Percentiles rank a stretch among this genome's conserved stretches.
Conservation (phyloP, 441 rosid genomes). For the Kokia cookei region DNA sequence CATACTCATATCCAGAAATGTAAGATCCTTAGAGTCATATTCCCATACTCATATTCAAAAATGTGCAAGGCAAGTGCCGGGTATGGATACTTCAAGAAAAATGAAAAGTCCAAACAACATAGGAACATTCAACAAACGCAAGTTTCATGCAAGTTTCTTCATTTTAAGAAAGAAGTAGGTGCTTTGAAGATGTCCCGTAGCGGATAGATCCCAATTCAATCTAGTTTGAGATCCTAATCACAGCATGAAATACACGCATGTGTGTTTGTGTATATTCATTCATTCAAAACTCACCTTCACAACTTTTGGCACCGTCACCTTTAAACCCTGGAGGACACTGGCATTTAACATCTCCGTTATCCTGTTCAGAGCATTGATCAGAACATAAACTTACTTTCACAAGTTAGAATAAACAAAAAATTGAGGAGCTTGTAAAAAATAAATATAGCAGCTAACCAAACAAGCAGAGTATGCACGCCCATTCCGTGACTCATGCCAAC, state of each 20-base stretch:
- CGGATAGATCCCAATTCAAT: neutral
- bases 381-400: constrained; percentile 5
- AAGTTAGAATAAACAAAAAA: neutral
- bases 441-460: constrained; percentile 41
- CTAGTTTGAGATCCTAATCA: neutral
- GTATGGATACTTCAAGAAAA: neutral
- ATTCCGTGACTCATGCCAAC: constrained; percentile 69
- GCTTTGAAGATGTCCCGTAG: neutral
- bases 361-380: constrained; percentile 43
- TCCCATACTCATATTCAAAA: neutral
- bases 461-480: constrained; percentile 85
- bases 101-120: neutral
- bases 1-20: too few species aligned
- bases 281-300: constrained; percentile 48
- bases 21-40: neutral
- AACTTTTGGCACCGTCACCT: constrained; percentile 79
- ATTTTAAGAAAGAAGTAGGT: neutral
- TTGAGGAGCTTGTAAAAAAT: neutral
- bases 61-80: neutral
- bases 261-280: neutral
- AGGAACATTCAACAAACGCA: neutral
- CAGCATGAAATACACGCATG: neutral
- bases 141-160: neutral
- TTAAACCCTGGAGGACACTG: constrained; percentile 81
- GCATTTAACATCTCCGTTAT: constrained; percentile 52